Evolutionary conservation across 139 green algal genomes (phyloP), one percentile per base, ranked within the genome.

Genomic region (Chlamydomonas schloesseri): DNA sequence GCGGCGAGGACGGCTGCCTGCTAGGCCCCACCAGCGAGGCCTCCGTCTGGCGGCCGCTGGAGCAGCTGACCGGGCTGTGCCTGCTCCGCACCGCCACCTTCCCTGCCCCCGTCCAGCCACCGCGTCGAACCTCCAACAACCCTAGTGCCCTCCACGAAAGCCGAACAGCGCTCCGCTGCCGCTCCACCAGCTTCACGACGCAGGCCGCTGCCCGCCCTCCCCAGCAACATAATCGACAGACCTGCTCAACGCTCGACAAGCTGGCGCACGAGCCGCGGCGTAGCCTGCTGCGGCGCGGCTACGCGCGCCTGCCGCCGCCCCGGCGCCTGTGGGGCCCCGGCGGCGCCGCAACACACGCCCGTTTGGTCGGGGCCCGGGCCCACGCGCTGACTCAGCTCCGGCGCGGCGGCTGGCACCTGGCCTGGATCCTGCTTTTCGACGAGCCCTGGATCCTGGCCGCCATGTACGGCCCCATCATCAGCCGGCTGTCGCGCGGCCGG

Each of bases 381-480:
- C 9, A 9, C 28, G 76, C 58, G 13, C 60, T 55, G 14, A 21
- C 1, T 8, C 9, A 3, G 2, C 36, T 73, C 4, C 36, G 60
- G 1, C 36, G 37, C 0, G 37, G 72, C 11, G 76, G 36, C 28
- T 83, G 76, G 76, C 58, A 72, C 76, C 60, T 72, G 33, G 60
- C 60, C 14, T 73, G 31, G 36, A 8, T 83, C 26, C 76, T 83
- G 37, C 0, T 83, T 36, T 83, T 47, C 18, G 60, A 83, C 33
- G 76, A 83, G 36, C 58, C 76, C 10, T 83, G 76, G 60, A 24
- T 60, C 20, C 36, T 73, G 60, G 60, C 76, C 11, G 58, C 37
- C 36, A 62, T 62, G 60, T 83, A 83, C 76, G 76, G 36, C 26
- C 26, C 26, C 2, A 6, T 31, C 1, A 15, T 83, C 24, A 6